Evolutionary conservation across 2,329 filamentous ascomycete species (phyloP).

Genomic region (Cladosporium oxysporum): DNA sequence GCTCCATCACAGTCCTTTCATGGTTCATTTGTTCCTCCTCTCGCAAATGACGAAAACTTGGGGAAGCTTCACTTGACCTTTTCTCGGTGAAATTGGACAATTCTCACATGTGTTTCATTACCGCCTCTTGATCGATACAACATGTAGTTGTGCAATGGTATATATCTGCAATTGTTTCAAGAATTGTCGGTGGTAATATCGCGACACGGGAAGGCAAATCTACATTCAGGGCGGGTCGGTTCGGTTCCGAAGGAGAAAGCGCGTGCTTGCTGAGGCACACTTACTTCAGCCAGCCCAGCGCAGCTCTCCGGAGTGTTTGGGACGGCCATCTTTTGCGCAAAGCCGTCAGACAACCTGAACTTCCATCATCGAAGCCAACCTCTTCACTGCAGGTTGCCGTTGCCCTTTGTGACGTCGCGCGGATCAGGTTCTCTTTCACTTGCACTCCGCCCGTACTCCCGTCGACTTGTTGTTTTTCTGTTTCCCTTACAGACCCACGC

Average conservation of each 20-base stretch:
- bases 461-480: background rate
- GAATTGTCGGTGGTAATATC: background rate
- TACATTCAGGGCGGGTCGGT: background rate
- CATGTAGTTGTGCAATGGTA: background rate
- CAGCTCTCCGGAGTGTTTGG: constrained; percentile 5
- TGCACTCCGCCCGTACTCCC: background rate
- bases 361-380: constrained; percentile 8
- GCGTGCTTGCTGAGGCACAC: background rate
- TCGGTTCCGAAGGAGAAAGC: background rate
- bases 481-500: constrained; percentile 1
- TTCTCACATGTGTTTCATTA: background rate
- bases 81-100: background rate
- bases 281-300: background rate
- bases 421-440: background rate
- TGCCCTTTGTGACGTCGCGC: constrained; percentile 4
- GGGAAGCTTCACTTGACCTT: background rate
- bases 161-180: background rate
- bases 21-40: background rate
- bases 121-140: background rate
- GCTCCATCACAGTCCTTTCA: background rate
- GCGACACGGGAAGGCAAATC: background rate
- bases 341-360: background rate
- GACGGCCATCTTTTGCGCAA: constrained; percentile 6
- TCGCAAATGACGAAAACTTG: background rate
- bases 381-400: constrained; percentile 11